phyloP scores from a whole-genome alignment of 257 asterid species.

The Jaltomata sinuosa region DNA sequence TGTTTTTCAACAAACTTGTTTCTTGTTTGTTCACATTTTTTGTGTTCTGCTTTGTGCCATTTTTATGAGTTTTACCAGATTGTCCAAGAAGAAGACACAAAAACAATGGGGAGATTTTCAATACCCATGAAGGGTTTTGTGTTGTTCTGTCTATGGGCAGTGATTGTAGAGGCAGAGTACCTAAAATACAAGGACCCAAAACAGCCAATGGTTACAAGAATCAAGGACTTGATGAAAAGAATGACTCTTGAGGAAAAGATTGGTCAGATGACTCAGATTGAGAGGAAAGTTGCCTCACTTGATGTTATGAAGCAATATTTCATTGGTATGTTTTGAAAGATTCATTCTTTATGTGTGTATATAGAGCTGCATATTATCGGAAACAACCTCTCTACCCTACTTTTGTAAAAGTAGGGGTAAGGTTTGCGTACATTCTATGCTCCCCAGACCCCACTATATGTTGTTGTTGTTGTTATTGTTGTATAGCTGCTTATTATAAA shows the following conservation, averaged over 20 bases:
- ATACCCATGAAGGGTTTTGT: not conserved
- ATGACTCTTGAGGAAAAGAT: conserved; percentile 18
- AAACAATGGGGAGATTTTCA: not conserved
- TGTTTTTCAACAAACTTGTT: not conserved
- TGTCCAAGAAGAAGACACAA: not conserved
- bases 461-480: no score
- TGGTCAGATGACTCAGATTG: conserved; percentile 25
- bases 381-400: no score
- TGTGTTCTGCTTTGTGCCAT: not conserved
- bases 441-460: no score
- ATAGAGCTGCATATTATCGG: not conserved
- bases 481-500: not conserved
- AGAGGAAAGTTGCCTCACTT: conserved; percentile 6
- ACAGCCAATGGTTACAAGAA: conserved; percentile 9
- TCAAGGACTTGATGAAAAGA: conserved; percentile 13
- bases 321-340: not conserved
- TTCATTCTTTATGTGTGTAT: not conserved
- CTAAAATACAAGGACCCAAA: conserved; percentile 16
- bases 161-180: conserved; percentile 4
- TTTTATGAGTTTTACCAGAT: not conserved
- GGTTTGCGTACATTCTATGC: no score
- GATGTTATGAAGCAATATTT: conserved; percentile 7
- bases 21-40: not conserved
- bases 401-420: no score
- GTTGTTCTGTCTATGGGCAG: not conserved